These are phyloP conservation scores for Leishmania gerbilli DNA, from an alignment of 208 protist genomes.

Conservation along the genomic window DNA sequence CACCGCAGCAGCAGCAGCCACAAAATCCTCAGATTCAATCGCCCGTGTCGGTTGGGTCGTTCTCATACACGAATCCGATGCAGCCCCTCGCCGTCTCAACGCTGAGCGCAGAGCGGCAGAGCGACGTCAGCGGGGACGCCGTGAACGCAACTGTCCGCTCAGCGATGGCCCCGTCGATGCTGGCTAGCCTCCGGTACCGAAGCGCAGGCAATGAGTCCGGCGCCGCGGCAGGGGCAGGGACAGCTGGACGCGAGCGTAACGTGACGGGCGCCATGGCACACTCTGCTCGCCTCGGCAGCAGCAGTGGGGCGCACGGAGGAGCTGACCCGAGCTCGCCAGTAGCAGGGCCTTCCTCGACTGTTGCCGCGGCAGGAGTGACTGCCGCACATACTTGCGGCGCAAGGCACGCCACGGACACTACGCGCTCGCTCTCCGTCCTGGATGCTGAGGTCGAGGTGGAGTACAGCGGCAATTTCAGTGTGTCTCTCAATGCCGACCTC, in stretches of 20 bases:
- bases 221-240: neutral
- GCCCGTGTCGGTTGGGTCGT: neutral
- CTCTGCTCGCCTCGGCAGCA: neutral
- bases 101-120: neutral
- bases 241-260: slow-evolving; percentile 10
- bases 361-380: neutral
- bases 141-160: neutral
- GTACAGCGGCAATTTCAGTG: slow-evolving; percentile 71
- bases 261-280: slow-evolving; percentile 2
- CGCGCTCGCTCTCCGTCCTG: slow-evolving; percentile 40
- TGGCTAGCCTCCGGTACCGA: neutral
- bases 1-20: neutral
- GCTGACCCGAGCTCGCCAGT: neutral
- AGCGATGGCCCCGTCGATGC: neutral
- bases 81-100: neutral
- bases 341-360: slow-evolving; percentile 6
- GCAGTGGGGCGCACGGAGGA: neutral
- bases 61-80: neutral
- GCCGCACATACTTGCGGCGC: neutral
- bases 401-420: slow-evolving; percentile 21
- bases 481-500: slow-evolving; percentile 70
- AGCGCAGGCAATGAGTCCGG: neutral
- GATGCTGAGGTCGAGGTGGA: slow-evolving; percentile 82
- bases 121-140: neutral
- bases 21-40: neutral